Evolutionary conservation across 768 basidiomycete genomes (phyloP), one percentile per base, ranked within the genome.

Genomic region (Agrocybe pediades): DNA sequence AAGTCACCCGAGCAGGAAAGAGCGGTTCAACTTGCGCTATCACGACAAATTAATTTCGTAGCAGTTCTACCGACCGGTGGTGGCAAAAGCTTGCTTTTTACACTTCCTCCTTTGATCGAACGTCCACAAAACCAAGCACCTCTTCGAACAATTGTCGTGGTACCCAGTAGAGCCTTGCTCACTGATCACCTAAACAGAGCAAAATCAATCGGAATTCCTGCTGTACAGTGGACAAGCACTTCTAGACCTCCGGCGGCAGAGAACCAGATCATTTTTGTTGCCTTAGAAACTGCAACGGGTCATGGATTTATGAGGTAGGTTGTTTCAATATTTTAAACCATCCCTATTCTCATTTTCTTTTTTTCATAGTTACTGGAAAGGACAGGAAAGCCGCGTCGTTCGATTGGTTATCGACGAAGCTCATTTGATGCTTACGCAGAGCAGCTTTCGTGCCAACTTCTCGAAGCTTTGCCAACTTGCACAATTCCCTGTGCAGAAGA

Each of bases 21-120:
- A 39, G 46, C 62, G 2, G 56, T 59, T 0, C 53, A 59, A 4
- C 1, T 55, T 2, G 51, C 61, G 11, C 2, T 66, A 0, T 1
- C 19, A 16, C 29, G 55, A 1, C 8, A 53, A 20, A 41, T 54
- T 1, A 63, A 53, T 41, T 62, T 63, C 54, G 49, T 62, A 9
- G 52, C 56, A 8, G 53, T 65, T 3, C 17, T 67, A 20, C 64
- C 65, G 0, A 67, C 65, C 6, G 65, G 65, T 6, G 51, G 54
- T 2, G 64, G 65, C 2, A 67, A 67, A 41, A 67, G 64, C 39
- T 42, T 63, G 1, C 47, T 44, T 1, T 65, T 52, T 41, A 46
- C 59, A 16, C 23, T 66, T 0, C 60, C 63, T 4, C 20, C 63
- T 6, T 51, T 61, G 26, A 41, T 46, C 13, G 57, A 60, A 21